Evolutionary conservation across 108 stramenopile species (phyloP).

Genomic region (Cylindrotheca closterium): DNA sequence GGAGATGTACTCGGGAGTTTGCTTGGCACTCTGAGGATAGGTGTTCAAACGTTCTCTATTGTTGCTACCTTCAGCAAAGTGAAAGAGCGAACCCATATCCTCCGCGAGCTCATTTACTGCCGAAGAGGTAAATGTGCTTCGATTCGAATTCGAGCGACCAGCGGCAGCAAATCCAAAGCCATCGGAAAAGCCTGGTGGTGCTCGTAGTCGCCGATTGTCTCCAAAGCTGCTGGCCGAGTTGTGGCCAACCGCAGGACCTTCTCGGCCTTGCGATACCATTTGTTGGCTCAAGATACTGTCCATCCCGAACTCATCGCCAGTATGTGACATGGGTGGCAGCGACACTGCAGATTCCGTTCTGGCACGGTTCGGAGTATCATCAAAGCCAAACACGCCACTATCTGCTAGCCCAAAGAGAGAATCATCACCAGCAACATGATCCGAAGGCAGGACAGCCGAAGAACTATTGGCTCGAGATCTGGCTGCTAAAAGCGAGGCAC

Average conservation of each 20-base stretch:
- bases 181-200: slow-evolving; percentile 10
- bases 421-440: slow-evolving; percentile 11
- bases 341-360: slow-evolving; percentile 36
- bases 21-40: slow-evolving; percentile 9
- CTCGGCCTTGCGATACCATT: slow-evolving; percentile 7
- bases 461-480: slow-evolving; percentile 1
- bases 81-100: slow-evolving; percentile 31
- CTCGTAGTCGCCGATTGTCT: not conserved
- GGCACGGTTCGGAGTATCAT: slow-evolving; percentile 23
- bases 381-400: slow-evolving; percentile 42
- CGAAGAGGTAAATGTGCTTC: not conserved
- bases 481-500: slow-evolving; percentile 2
- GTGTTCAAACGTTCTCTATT: slow-evolving; percentile 20
- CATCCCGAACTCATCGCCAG: slow-evolving; percentile 21
- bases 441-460: slow-evolving; percentile 24
- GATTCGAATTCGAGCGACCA: not conserved
- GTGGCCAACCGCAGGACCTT: not conserved
- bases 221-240: not conserved
- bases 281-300: slow-evolving; percentile 10
- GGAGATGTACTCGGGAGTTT: not conserved
- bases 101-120: slow-evolving; percentile 6
- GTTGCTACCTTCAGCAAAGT: slow-evolving; percentile 19
- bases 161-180: not conserved
- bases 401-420: slow-evolving; percentile 3
- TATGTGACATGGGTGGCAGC: slow-evolving; percentile 27